A percentile compares a stretch with the other conserved stretches of the same genome.
Evolutionary conservation across 257 asterid species (phyloP).

Genomic region (Gentiana dahurica): DNA sequence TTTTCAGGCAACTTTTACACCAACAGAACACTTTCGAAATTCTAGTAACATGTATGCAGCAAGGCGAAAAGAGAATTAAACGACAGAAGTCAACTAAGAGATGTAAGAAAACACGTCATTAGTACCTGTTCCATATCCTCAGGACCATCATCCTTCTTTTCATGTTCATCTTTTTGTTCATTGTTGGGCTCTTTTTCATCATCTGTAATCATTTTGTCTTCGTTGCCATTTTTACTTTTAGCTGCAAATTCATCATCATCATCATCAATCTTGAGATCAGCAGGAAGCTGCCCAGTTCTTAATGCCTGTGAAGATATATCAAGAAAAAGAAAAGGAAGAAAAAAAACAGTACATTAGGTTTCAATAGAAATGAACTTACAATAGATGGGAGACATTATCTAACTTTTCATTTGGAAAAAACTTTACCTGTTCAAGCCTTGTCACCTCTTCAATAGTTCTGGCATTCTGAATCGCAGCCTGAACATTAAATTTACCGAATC

Average conservation of each 20-base stretch:
- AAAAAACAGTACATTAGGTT: neutral
- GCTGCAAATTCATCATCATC: slow-evolving; percentile 19
- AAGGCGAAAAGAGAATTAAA: neutral
- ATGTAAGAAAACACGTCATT: neutral
- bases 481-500: slow-evolving; percentile 12
- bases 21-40: no score
- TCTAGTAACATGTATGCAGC: neutral
- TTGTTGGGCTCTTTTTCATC: slow-evolving; percentile 26
- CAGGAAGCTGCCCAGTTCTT: slow-evolving; percentile 92
- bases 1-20: no score
- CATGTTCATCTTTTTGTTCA: slow-evolving; percentile 29
- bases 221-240: slow-evolving; percentile 31
- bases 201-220: slow-evolving; percentile 51
- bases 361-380: slow-evolving; percentile 3
- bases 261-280: slow-evolving; percentile 50
- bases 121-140: slow-evolving; percentile 79
- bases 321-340: slow-evolving; percentile 1
- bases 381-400: no score
- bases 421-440: slow-evolving; percentile 95
- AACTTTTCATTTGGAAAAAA: slow-evolving; percentile 8
- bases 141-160: slow-evolving; percentile 43
- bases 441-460: slow-evolving; percentile 97
- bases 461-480: slow-evolving; percentile 99
- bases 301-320: slow-evolving; percentile 47
- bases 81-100: neutral